phyloP scores from a whole-genome alignment of 2,329 filamentous ascomycete genomes.

The Fusarium chlamydosporum region DNA sequence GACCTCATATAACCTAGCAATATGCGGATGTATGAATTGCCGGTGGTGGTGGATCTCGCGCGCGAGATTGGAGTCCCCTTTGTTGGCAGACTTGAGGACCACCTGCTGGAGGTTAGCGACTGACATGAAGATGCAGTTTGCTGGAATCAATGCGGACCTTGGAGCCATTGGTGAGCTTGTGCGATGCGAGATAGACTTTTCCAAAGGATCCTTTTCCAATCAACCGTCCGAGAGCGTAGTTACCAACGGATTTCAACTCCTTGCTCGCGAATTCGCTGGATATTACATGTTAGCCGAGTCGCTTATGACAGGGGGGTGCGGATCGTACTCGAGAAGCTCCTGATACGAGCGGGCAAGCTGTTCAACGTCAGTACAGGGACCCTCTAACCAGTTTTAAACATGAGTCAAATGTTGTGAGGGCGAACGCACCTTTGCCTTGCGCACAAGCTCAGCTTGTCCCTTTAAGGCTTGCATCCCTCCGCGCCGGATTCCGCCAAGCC shows the following conservation, averaged over 20 bases:
- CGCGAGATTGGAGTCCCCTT: constrained; percentile 94
- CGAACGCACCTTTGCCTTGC: constrained; percentile 70
- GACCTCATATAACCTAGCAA: constrained; percentile 95
- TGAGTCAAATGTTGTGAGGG: not conserved
- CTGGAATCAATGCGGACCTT: constrained; percentile 72
- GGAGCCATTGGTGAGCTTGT: constrained; percentile 98
- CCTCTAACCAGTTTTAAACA: not conserved
- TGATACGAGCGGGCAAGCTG: constrained; percentile 98
- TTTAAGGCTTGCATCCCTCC: constrained; percentile 68
- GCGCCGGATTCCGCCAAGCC: constrained; percentile 46
- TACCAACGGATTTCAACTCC: constrained; percentile 92
- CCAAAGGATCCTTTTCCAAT: constrained; percentile 99
- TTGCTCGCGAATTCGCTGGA: constrained; percentile 92
- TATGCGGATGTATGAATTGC: constrained; percentile 97
- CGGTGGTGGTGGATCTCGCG: constrained; percentile 98
- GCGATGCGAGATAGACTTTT: constrained; percentile 95
- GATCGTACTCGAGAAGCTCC: constrained; percentile 88
- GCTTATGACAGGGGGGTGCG: not conserved
- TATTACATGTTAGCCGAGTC: constrained; percentile 22
- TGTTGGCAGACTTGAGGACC: constrained; percentile 97
- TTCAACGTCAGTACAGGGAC: constrained; percentile 11
- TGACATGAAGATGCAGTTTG: not conserved
- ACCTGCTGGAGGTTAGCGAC: constrained; percentile 69
- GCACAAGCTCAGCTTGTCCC: constrained; percentile 71
- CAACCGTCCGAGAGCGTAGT: constrained; percentile 90